A percentile compares a stretch with the other conserved stretches of the same genome.
These are phyloP conservation scores for Barbatosphaeria neglecta DNA, from an alignment of 495 filamentous ascomycete genomes.

Conservation along the genomic window DNA sequence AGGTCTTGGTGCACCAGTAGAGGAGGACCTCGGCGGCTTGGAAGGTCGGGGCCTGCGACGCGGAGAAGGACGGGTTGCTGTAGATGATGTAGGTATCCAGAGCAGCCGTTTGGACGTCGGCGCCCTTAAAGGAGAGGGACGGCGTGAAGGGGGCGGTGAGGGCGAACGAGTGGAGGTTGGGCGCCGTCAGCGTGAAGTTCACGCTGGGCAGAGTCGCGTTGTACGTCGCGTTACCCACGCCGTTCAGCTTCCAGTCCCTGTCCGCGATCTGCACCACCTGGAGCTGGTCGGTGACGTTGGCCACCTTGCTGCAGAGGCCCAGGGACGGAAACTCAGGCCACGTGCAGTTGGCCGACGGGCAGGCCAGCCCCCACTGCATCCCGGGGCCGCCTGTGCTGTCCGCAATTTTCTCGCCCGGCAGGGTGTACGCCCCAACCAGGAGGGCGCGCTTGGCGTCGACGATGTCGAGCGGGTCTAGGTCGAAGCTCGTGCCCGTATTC, in stretches of 20 bases:
- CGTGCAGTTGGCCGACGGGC: constrained; percentile 30
- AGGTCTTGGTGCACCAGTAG: neutral
- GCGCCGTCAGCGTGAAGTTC: neutral
- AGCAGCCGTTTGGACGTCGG: neutral
- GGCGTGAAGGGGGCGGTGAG: neutral
- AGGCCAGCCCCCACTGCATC: constrained; percentile 5
- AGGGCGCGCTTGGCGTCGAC: neutral
- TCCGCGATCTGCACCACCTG: neutral
- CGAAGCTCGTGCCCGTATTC: neutral
- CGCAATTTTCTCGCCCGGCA: neutral
- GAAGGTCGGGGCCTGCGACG: neutral
- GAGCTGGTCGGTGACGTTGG: constrained; percentile 12
- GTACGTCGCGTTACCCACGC: neutral
- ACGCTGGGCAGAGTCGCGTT: neutral
- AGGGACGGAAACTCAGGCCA: constrained; percentile 25
- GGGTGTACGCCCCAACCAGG: neutral
- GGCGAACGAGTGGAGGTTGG: neutral
- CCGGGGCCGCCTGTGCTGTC: constrained; percentile 11
- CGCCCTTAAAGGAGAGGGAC: neutral
- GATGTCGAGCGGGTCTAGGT: neutral
- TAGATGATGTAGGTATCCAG: neutral
- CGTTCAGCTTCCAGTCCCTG: neutral
- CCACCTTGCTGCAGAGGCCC: constrained; percentile 21
- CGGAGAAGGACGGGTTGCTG: neutral
- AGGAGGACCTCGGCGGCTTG: neutral